These are phyloP conservation scores for Beauveria caledonica DNA, from an alignment of 2,329 filamentous ascomycete species.

Conservation along the genomic window DNA sequence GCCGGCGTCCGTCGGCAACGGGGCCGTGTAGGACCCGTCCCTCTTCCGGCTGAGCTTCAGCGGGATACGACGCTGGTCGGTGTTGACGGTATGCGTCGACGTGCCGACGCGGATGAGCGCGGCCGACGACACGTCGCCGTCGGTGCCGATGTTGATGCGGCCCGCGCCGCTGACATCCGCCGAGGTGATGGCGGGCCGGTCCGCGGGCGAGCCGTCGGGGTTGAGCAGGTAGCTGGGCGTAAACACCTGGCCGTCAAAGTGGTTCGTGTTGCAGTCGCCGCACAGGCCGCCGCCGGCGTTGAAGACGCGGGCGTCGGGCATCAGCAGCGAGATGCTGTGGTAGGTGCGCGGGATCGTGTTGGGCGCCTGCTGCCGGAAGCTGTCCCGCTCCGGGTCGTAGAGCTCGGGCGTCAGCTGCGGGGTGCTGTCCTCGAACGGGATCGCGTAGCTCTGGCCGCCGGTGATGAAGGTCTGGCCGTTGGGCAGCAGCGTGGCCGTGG, in stretches of 20 bases:
- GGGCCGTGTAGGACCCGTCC: conserved; percentile 29
- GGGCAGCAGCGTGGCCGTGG: conserved; percentile 39
- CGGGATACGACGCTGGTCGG: conserved; percentile 46
- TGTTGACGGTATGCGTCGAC: conserved; percentile 48
- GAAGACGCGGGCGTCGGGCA: conserved; percentile 42
- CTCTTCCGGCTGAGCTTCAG: conserved; percentile 24
- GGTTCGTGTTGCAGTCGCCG: conserved; percentile 35
- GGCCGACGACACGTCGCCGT: conserved; percentile 15
- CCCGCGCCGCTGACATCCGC: conserved; percentile 20
- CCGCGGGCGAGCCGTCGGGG: conserved; percentile 28
- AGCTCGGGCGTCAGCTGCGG: conserved; percentile 36
- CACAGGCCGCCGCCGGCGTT: conserved; percentile 47
- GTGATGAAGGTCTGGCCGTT: conserved; percentile 38
- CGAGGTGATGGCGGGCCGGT: conserved; percentile 33
- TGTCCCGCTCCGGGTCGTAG: conserved; percentile 33
- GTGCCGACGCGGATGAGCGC: conserved; percentile 41
- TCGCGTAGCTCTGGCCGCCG: conserved; percentile 36
- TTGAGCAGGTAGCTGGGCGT: conserved; percentile 48
- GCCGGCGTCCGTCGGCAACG: conserved; percentile 38
- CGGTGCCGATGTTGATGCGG: conserved; percentile 23
- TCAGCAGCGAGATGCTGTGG: conserved; percentile 39
- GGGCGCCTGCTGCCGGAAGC: conserved; percentile 29
- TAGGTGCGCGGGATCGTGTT: conserved; percentile 38
- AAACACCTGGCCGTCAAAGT: conserved; percentile 48
- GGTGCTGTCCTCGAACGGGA: conserved; percentile 37